phyloP scores from a whole-genome alignment of 768 basidiomycete genomes.

The Tricholoma bakamatsutake region DNA sequence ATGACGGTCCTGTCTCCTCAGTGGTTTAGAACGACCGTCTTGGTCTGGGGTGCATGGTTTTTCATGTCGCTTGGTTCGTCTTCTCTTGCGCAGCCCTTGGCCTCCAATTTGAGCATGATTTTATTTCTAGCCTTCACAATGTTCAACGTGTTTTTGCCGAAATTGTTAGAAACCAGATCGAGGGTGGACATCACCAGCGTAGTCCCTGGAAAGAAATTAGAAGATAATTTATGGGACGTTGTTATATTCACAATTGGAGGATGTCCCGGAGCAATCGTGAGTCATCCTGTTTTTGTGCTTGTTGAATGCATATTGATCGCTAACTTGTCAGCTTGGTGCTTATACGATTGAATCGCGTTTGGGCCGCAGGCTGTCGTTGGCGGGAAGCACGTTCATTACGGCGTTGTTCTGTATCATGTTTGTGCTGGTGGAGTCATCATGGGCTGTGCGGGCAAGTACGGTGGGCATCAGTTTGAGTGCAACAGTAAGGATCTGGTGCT shows the following conservation, averaged over 20 bases:
- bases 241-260: conserved; percentile 81
- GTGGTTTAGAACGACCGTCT: conserved; percentile 70
- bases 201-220: conserved; percentile 37
- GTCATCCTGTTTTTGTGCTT: conserved; percentile 20
- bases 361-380: conserved; percentile 69
- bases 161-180: conserved; percentile 64
- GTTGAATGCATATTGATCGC: neutral
- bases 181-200: conserved; percentile 9
- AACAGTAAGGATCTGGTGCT: conserved; percentile 39
- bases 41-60: conserved; percentile 79
- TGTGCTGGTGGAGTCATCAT: conserved; percentile 46
- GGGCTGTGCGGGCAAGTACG: conserved; percentile 60
- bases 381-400: conserved; percentile 69
- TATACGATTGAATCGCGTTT: conserved; percentile 68
- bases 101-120: neutral
- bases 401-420: conserved; percentile 72
- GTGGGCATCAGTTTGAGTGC: conserved; percentile 75
- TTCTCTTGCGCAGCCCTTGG: neutral
- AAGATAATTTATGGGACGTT: conserved; percentile 77
- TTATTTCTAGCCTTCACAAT: conserved; percentile 68
- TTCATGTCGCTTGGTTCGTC: conserved; percentile 68
- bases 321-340: conserved; percentile 63
- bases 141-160: conserved; percentile 91
- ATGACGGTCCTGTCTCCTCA: conserved; percentile 66
- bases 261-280: conserved; percentile 76